Evolutionary conservation across 208 protist genomes (phyloP).

Genomic region (Leishmania braziliensis): DNA sequence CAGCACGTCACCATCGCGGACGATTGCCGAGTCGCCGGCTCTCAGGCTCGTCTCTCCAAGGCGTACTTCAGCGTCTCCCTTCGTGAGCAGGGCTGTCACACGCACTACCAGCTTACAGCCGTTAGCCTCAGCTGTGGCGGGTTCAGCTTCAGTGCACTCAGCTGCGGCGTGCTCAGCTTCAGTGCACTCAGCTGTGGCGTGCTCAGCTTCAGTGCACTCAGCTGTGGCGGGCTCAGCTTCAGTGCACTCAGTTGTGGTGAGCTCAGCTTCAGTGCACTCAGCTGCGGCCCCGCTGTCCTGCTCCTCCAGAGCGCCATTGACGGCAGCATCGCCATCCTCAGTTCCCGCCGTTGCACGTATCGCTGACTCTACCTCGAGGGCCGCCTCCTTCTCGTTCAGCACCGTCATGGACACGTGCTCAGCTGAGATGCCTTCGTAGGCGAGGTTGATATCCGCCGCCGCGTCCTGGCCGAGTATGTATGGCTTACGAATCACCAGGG

Average conservation of each 20-base stretch:
- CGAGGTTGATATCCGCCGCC: conserved; percentile 42
- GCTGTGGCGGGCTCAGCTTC: no score
- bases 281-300: conserved; percentile 1
- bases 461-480: conserved; percentile 66
- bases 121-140: neutral
- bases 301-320: neutral
- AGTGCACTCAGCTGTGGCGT: no score
- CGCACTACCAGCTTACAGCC: conserved; percentile 56
- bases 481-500: conserved; percentile 68
- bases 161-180: neutral
- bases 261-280: neutral
- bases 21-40: conserved; percentile 37
- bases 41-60: conserved; percentile 41
- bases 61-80: conserved; percentile 41
- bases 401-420: conserved; percentile 68
- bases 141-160: neutral
- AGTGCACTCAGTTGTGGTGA: no score
- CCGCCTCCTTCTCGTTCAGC: conserved; percentile 52
- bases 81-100: conserved; percentile 42
- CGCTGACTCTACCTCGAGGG: conserved; percentile 17
- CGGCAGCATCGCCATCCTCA: conserved; percentile 5
- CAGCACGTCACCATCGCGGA: conserved; percentile 53
- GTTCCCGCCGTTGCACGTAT: neutral
- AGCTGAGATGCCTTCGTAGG: conserved; percentile 37
- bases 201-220: no score